phyloP scores from a whole-genome alignment of 306 rosid species.

The Vigna angularis region DNA sequence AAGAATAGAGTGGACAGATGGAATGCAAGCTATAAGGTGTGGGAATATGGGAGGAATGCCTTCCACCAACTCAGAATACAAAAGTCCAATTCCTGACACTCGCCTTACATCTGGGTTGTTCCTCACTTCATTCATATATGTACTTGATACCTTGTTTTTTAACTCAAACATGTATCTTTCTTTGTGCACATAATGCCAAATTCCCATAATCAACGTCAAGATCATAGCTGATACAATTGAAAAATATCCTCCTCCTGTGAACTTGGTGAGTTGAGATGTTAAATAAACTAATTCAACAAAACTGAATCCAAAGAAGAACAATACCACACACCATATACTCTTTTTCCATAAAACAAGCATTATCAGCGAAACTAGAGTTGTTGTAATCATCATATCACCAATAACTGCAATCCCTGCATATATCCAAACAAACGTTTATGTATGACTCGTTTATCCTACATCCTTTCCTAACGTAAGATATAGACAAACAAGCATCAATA shows the following conservation, averaged over 20 bases:
- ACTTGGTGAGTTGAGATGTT: conserved; percentile 67
- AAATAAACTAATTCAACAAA: conserved; percentile 54
- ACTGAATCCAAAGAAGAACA: conserved; percentile 59
- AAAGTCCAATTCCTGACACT: conserved; percentile 72
- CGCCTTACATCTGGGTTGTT: conserved; percentile 52
- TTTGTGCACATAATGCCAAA: conserved; percentile 83
- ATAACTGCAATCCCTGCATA: conserved; percentile 77
- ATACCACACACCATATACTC: conserved; percentile 57
- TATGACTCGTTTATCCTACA: neutral
- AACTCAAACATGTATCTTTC: conserved; percentile 72
- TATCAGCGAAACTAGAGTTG: conserved; percentile 61
- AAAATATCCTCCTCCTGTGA: conserved; percentile 72
- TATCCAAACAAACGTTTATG: neutral
- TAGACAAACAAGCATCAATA: too few relatives aligned
- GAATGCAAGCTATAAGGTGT: conserved; percentile 64
- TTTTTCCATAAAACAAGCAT: conserved; percentile 85
- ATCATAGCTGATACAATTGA: conserved; percentile 58
- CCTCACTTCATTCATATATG: conserved; percentile 54
- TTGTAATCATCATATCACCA: conserved; percentile 72
- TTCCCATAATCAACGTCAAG: conserved; percentile 62
- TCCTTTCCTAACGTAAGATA: neutral
- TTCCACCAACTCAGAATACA: conserved; percentile 80
- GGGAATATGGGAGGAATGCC: conserved; percentile 87
- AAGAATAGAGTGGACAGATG: conserved; percentile 72
- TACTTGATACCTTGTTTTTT: conserved; percentile 67